Percentiles rank a stretch among this genome's conserved stretches.
These are phyloP conservation scores for Stereum hirsutum DNA, from an alignment of 1,284 basidiomycete genomes.

Conservation along the genomic window DNA sequence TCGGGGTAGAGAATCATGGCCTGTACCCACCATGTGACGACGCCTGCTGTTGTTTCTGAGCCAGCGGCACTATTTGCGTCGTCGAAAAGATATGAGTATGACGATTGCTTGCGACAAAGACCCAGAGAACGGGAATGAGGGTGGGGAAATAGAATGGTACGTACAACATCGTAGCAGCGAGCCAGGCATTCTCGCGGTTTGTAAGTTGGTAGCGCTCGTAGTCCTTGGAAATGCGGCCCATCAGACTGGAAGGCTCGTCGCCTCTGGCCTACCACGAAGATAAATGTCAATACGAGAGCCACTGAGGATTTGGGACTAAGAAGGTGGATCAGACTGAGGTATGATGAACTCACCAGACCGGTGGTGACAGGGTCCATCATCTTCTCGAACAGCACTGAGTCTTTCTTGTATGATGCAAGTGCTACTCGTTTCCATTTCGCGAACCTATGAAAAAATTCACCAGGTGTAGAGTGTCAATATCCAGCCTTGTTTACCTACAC, in stretches of 20 bases:
- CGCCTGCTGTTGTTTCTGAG: slow-evolving; percentile 7
- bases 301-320: no score
- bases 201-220: background rate
- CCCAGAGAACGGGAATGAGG: no score
- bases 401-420: slow-evolving; percentile 8
- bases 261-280: background rate
- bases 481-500: no score
- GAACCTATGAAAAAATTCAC: slow-evolving; percentile 1
- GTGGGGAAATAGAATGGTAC: no score
- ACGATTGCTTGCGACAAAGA: background rate
- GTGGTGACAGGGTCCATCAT: slow-evolving; percentile 6
- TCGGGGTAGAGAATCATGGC: slow-evolving; percentile 10
- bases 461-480: background rate
- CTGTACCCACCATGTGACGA: slow-evolving; percentile 5
- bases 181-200: background rate
- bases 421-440: slow-evolving; percentile 12
- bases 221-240: background rate
- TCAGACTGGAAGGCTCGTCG: background rate
- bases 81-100: background rate
- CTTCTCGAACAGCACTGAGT: slow-evolving; percentile 7
- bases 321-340: no score
- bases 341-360: slow-evolving; percentile 7
- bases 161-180: background rate
- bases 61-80: background rate
- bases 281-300: background rate